Conservation (phyloP, 2,329 filamentous ascomycete species). For the Falciphora oryzae region DNA sequence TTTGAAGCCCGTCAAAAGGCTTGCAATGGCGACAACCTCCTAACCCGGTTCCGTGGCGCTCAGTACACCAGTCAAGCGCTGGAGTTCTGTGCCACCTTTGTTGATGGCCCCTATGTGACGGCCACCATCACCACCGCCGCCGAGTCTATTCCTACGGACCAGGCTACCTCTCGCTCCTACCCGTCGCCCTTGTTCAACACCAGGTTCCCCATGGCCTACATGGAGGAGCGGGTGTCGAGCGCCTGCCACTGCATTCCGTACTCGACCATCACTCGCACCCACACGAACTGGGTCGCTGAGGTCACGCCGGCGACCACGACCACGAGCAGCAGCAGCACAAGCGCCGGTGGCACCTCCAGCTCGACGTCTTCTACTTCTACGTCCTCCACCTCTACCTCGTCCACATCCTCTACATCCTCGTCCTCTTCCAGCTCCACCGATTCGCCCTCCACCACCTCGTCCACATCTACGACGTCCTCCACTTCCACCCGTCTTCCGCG, state of each 20-base stretch:
- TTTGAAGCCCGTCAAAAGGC: background rate
- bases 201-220: constrained; percentile 5
- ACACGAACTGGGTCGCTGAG: background rate
- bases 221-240: constrained; percentile 3
- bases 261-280: background rate
- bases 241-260: constrained; percentile 8
- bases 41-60: constrained; percentile 2
- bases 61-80: background rate
- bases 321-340: background rate
- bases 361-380: background rate
- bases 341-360: background rate
- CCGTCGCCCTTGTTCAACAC: constrained; percentile 5
- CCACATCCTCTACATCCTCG: background rate
- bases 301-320: background rate
- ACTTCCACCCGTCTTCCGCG: background rate
- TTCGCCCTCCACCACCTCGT: background rate
- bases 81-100: constrained; percentile 4
- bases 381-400: background rate
- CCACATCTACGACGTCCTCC: background rate
- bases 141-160: background rate
- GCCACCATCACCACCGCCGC: constrained; percentile 4
- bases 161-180: background rate
- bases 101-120: background rate
- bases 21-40: constrained; percentile 5
- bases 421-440: background rate